Evolutionary conservation across 2,329 filamentous ascomycete species (phyloP).

Genomic region (Dothistroma pini): DNA sequence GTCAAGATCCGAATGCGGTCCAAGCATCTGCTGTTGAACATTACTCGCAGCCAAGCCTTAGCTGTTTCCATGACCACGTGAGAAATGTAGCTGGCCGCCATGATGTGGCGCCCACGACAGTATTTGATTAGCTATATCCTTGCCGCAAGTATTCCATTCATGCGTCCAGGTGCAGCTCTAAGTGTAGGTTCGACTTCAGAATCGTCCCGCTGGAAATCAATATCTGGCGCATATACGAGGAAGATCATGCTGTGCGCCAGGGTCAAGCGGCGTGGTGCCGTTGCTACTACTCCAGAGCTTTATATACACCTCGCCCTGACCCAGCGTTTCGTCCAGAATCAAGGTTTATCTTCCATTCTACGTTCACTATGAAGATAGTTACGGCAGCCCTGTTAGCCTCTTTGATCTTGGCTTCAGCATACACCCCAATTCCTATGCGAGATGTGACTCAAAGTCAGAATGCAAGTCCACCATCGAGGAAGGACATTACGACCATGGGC

Average conservation of each 20-base stretch:
- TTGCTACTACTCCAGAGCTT: not conserved
- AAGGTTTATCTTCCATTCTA: not conserved
- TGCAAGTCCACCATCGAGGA: not conserved
- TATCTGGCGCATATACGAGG: not conserved
- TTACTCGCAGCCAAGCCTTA: not conserved
- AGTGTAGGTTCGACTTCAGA: not conserved
- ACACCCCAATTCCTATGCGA: conserved; percentile 4
- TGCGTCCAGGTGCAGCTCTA: not conserved
- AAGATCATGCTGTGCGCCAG: not conserved
- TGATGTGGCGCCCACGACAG: not conserved
- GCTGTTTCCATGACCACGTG: not conserved
- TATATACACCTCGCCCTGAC: not conserved
- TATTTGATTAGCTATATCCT: not conserved
- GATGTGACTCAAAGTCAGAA: conserved; percentile 7
- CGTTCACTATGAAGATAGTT: conserved; percentile 5
- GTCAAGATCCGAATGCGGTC: not conserved
- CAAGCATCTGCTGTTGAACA: not conserved
- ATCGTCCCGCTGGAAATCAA: not conserved
- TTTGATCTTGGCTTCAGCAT: conserved; percentile 6
- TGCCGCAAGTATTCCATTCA: not conserved
- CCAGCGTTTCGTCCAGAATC: not conserved
- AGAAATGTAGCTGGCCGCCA: not conserved
- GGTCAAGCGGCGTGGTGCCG: not conserved
- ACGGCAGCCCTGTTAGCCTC: not conserved
- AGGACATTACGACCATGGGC: conserved; percentile 12